Base-by-base conservation (phyloP, 106 monocot genomes). In the Phalaenopsis equestris region DNA sequence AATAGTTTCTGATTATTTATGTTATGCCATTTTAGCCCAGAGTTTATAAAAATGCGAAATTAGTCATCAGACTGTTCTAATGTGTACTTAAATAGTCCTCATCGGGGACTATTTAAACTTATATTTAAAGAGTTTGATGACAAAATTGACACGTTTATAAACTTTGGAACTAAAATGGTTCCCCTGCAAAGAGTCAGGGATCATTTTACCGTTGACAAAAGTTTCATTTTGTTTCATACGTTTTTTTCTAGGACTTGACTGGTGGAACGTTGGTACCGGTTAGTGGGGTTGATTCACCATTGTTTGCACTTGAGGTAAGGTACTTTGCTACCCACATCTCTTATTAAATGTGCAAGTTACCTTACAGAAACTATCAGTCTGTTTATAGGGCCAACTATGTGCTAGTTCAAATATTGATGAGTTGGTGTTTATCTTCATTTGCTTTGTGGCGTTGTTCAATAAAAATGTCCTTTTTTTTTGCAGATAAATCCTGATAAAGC, bases 401-500 rank as follows among this genome's bases (percentile, higher is more conserved):
- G 41, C 45, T 1, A 19, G 42, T 74, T 74, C 19, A 8, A 42
- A 2, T 70, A 43, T 18, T 74, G 19, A 18, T 45, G 18, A 42
- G 19, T 74, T 45, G 43, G 43, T 5, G 12, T 45, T 42, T 43
- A 72, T 41, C 15, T 52, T 72, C 14, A 41, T 72, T 4, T 67
- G 79, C 36, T 79, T 64, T 6, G 46, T 18, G 36, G 67, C 23
- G 67, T 47, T 80, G 36, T 55, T 80, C 17, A 57, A 41, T 21
- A 39, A 21, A 76, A 42, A 24, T 65, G 14, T 75, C 67, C 0
- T 30, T 30, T 77, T n/a, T n/a, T 79, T 58, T 65, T 56, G 48
- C 86, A 98, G 98, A 94, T 98, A 86, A 98, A 98, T 81, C 98
- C 98, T 42, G 98, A 98, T 77, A 98, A 93, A 72, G 89, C 98